Evolutionary conservation across 2,329 filamentous ascomycete genomes (phyloP), one percentile per base, ranked within the genome.

Genomic region (Chaetomiaceae sp.): DNA sequence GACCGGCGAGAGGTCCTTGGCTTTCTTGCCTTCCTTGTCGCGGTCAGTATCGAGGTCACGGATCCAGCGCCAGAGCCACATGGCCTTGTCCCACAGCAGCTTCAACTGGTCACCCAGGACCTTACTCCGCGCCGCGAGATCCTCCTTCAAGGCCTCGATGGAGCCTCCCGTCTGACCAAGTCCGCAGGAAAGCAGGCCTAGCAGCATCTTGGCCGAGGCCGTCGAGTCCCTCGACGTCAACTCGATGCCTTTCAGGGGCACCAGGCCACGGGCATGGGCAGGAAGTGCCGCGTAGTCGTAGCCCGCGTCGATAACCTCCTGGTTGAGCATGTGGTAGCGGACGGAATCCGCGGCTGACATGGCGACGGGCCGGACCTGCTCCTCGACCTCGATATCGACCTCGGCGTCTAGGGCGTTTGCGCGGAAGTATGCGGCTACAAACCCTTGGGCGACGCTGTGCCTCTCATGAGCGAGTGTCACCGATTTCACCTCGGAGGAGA

Each of bases 371-470:
- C 31, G 9, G 20, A 52, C 48, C 3, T 27, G 27, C 20, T 56
- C 58, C 29, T 27, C 43, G 11, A 37, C 38, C 11, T 31, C 17
- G n/a, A 53, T 33, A 3, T 47, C 27, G 6, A 50, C 40, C 3
- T 59, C 42, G 6, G 56, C 47, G 23, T 69, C 63, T 6, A 70
- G 60, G 1, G 60, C 56, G 53, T 74, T 84, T 14, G 68, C 64
- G 4, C 82, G 73, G 49, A 78, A 76, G 63, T 83, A 84, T 47
- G 78, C 74, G 65, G 82, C 81, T 56, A 86, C 69, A 25, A 85
- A 70, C 12, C 72, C 70, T 60, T 84, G 77, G 37, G 77, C 71
- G 22, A 72, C 68, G 6, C 59, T 37, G 25, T 74, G 69, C 1
- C 73, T 64, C 12, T 72, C 67, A 1, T 56, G 42, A 1, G 71